These are phyloP conservation scores for Mrakiaceae sp. DNA, from an alignment of 1,284 basidiomycete genomes.

Conservation along the genomic window DNA sequence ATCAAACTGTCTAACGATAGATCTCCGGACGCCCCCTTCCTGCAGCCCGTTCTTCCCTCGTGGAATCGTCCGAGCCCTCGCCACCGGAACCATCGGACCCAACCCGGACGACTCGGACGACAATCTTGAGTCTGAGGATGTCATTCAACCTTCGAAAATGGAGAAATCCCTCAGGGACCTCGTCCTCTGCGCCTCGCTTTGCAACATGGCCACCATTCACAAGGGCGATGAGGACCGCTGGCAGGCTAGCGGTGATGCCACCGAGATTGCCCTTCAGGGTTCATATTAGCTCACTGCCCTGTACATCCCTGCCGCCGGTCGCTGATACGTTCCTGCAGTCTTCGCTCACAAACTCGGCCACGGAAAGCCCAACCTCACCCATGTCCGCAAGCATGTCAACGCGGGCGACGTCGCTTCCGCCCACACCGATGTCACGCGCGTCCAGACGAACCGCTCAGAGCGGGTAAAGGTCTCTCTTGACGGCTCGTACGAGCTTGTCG, in stretches of 20 bases:
- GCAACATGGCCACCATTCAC: constrained; percentile 40
- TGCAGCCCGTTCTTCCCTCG: constrained; percentile 36
- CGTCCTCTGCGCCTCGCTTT: constrained; percentile 38
- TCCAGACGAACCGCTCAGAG: constrained; percentile 7
- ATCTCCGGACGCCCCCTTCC: constrained; percentile 6
- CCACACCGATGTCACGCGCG: constrained; percentile 15
- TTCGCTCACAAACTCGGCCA: constrained; percentile 44
- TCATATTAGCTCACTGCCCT: not conserved
- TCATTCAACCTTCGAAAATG: constrained; percentile 26
- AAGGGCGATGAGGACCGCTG: constrained; percentile 41
- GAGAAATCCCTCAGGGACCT: constrained; percentile 32
- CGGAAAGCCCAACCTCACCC: constrained; percentile 35
- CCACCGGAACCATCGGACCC: not conserved
- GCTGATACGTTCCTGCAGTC: constrained; percentile 51
- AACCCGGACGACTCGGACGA: constrained; percentile 21
- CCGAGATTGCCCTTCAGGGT: constrained; percentile 25
- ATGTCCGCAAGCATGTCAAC: constrained; percentile 13
- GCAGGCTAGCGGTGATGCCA: constrained; percentile 59
- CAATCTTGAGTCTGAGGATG: constrained; percentile 20
- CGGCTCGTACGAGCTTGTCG: constrained; percentile 32
- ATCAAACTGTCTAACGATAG: not conserved
- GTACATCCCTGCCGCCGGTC: not conserved
- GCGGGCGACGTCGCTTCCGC: not conserved
- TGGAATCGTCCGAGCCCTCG: constrained; percentile 28
- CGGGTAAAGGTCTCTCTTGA: constrained; percentile 15